phyloP scores from a whole-genome alignment of 495 filamentous ascomycete species.

The Hyaloscypha bicolor region DNA sequence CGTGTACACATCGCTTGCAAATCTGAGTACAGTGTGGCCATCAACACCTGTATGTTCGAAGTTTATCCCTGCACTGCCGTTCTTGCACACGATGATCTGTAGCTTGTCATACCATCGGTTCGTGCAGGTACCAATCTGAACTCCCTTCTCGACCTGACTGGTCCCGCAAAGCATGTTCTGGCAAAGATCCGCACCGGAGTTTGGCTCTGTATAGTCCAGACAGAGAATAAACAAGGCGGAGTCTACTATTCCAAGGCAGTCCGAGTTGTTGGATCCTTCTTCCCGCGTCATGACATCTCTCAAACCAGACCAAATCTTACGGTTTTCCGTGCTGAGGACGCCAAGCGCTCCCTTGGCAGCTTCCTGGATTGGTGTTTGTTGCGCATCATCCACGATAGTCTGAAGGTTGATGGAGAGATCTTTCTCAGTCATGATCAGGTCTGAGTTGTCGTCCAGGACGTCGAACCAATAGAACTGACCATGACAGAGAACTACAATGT shows the following conservation, averaged over 20 bases:
- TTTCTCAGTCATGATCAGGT: slow-evolving; percentile 96
- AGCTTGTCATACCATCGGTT: slow-evolving; percentile 99
- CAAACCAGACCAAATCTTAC: slow-evolving; percentile 91
- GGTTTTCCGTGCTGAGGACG: slow-evolving; percentile 93
- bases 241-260: slow-evolving; percentile 92
- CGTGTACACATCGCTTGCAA: slow-evolving; percentile 95
- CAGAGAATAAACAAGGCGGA: slow-evolving; percentile 92
- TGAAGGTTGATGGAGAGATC: slow-evolving; percentile 91
- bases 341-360: slow-evolving; percentile 92
- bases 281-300: slow-evolving; percentile 88
- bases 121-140: slow-evolving; percentile 96
- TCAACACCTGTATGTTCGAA: slow-evolving; percentile 99
- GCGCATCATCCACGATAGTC: slow-evolving; percentile 88
- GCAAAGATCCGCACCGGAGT: slow-evolving; percentile 76
- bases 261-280: slow-evolving; percentile 87
- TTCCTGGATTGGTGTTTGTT: slow-evolving; percentile 86
- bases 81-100: slow-evolving; percentile 99
- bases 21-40: slow-evolving; percentile 93
- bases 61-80: slow-evolving; percentile 97
- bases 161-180: slow-evolving; percentile 99
- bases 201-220: slow-evolving; percentile 87
- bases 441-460: slow-evolving; percentile 89
- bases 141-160: slow-evolving; percentile 85
- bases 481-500: slow-evolving; percentile 91
- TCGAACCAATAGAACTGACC: slow-evolving; percentile 99